Conservation (phyloP, 306 rosid species). For the Fragaria iinumae region DNA sequence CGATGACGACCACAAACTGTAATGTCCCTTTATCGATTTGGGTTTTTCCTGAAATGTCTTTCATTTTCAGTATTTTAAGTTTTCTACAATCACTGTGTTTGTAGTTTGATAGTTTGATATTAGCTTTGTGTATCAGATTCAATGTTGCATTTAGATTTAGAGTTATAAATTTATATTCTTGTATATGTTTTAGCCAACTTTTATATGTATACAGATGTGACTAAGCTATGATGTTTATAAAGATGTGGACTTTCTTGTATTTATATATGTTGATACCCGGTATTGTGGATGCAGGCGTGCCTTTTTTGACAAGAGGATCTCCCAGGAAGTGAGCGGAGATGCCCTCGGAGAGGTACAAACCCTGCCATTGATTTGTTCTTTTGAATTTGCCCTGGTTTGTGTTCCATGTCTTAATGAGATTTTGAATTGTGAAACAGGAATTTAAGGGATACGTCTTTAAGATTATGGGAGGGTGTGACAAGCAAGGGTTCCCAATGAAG, state of each 20-base stretch:
- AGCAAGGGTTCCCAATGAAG: constrained; percentile 64
- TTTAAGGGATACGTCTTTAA: constrained; percentile 56
- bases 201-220: background rate
- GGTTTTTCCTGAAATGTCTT: background rate
- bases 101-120: background rate
- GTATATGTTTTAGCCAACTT: background rate
- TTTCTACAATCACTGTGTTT: background rate
- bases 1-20: constrained; percentile 68
- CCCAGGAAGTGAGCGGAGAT: constrained; percentile 63
- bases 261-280: background rate
- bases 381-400: background rate
- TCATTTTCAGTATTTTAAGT: background rate
- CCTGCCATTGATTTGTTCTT: background rate
- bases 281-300: constrained; percentile 37
- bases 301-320: constrained; percentile 59
- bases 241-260: background rate
- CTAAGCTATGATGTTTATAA: background rate
- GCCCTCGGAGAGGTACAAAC: constrained; percentile 51
- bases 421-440: constrained; percentile 31
- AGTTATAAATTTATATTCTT: background rate
- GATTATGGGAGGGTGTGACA: constrained; percentile 63
- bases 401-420: background rate
- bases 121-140: background rate
- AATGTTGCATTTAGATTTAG: background rate
- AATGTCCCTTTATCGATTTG: constrained; percentile 7